Conservation (phyloP, 108 stramenopile genomes). For the Cyclostephanos tholiformis region DNA sequence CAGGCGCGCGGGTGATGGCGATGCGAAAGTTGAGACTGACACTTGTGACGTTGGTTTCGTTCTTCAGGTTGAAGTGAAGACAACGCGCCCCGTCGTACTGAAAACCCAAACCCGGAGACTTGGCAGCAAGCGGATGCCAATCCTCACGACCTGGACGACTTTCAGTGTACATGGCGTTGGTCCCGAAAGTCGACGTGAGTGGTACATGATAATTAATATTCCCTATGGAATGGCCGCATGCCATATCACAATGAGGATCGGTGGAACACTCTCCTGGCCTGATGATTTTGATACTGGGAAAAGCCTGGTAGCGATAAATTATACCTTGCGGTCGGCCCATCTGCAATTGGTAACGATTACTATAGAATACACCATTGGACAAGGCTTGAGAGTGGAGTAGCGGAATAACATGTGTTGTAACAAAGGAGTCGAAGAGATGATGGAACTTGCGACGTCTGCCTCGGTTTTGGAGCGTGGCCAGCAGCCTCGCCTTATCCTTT, state of each 20-base stretch:
- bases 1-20: conserved; percentile 53
- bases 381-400: conserved; percentile 70
- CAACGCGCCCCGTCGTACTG: conserved; percentile 76
- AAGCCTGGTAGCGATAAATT: conserved; percentile 73
- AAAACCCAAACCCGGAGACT: conserved; percentile 68
- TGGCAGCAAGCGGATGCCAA: conserved; percentile 65
- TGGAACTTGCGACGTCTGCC: conserved; percentile 56
- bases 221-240: conserved; percentile 63
- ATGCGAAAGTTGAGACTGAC: conserved; percentile 74
- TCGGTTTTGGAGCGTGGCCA: conserved; percentile 51
- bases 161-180: conserved; percentile 68
- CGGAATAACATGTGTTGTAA: conserved; percentile 74
- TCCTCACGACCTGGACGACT: conserved; percentile 74
- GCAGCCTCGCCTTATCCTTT: conserved; percentile 44
- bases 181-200: conserved; percentile 66
- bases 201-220: conserved; percentile 75
- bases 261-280: conserved; percentile 66
- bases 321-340: conserved; percentile 46
- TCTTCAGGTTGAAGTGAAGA: conserved; percentile 68
- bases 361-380: conserved; percentile 57
- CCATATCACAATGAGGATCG: conserved; percentile 68
- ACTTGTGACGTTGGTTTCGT: conserved; percentile 67
- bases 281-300: conserved; percentile 69
- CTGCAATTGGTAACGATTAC: conserved; percentile 40
- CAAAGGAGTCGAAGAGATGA: conserved; percentile 69